Evolutionary conservation across 108 stramenopile species (phyloP).

Genomic region (Skeletonema potamos): DNA sequence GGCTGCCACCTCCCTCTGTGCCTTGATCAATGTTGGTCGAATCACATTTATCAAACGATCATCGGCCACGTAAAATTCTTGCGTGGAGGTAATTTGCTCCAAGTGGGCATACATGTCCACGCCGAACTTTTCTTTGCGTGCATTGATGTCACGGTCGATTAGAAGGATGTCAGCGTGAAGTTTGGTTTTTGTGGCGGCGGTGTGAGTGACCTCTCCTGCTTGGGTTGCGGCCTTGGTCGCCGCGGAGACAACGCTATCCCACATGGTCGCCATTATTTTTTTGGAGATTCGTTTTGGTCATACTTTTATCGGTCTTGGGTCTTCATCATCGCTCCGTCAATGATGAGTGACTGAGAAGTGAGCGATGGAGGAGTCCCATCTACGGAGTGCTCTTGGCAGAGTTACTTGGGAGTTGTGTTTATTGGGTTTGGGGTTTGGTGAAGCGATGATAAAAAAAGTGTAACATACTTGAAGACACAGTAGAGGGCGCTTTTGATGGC

Average conservation of each 20-base stretch:
- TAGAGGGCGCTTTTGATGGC: too few relatives aligned
- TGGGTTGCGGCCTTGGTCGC: conserved; percentile 45
- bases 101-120: conserved; percentile 81
- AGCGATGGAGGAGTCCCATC: too few relatives aligned
- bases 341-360: too few relatives aligned
- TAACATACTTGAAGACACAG: too few relatives aligned
- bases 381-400: too few relatives aligned
- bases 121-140: conserved; percentile 73
- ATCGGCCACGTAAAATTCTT: conserved; percentile 73
- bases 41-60: conserved; percentile 65
- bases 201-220: conserved; percentile 52
- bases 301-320: too few relatives aligned
- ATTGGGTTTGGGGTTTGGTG: too few relatives aligned
- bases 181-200: conserved; percentile 65
- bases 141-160: conserved; percentile 66
- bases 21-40: conserved; percentile 61
- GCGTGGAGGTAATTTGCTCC: conserved; percentile 55
- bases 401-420: too few relatives aligned
- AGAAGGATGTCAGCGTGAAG: conserved; percentile 72
- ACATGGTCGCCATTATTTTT: conserved; percentile 39
- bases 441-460: too few relatives aligned
- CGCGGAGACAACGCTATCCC: conserved; percentile 55
- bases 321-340: too few relatives aligned
- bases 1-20: conserved; percentile 79
- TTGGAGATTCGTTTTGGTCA: too few relatives aligned